Evolutionary conservation across 148 eudicot genomes (phyloP).

Genomic region (Rhododendron vialii): DNA sequence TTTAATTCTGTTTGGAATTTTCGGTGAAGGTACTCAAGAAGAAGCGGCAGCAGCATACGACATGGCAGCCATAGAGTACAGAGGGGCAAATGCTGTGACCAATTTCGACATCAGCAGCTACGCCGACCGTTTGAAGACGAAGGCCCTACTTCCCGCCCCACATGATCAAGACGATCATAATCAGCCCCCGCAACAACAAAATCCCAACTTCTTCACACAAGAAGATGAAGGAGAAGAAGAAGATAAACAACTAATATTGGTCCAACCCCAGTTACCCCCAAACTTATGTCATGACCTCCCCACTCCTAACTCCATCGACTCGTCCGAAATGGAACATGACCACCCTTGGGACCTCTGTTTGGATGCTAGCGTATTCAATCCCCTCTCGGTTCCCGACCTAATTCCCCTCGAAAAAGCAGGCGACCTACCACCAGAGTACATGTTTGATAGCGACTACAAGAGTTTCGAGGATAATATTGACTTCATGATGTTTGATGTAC

Average conservation of each 20-base stretch:
- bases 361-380: slow-evolving; percentile 34
- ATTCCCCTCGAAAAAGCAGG: slow-evolving; percentile 43
- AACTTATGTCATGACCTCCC: slow-evolving; percentile 17
- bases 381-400: slow-evolving; percentile 38
- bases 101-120: slow-evolving; percentile 82
- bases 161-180: background rate
- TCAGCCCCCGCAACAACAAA: slow-evolving; percentile 8
- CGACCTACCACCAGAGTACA: slow-evolving; percentile 26
- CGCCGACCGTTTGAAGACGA: slow-evolving; percentile 41
- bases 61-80: slow-evolving; percentile 82
- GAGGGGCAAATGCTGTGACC: slow-evolving; percentile 90
- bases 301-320: slow-evolving; percentile 5
- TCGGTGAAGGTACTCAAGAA: slow-evolving; percentile 72
- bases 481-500: slow-evolving; percentile 56
- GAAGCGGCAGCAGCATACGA: slow-evolving; percentile 98
- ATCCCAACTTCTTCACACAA: slow-evolving; percentile 2
- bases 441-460: slow-evolving; percentile 27
- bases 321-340: slow-evolving; percentile 29
- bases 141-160: background rate
- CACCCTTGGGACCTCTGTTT: slow-evolving; percentile 74
- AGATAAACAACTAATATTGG: background rate
- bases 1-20: background rate
- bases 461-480: slow-evolving; percentile 61
- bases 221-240: slow-evolving; percentile 20
- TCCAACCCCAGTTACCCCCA: slow-evolving; percentile 14